A percentile compares a stretch with the other conserved stretches of the same genome.
phyloP scores from a whole-genome alignment of 2,329 filamentous ascomycete genomes.

The Venturiaceae sp. region DNA sequence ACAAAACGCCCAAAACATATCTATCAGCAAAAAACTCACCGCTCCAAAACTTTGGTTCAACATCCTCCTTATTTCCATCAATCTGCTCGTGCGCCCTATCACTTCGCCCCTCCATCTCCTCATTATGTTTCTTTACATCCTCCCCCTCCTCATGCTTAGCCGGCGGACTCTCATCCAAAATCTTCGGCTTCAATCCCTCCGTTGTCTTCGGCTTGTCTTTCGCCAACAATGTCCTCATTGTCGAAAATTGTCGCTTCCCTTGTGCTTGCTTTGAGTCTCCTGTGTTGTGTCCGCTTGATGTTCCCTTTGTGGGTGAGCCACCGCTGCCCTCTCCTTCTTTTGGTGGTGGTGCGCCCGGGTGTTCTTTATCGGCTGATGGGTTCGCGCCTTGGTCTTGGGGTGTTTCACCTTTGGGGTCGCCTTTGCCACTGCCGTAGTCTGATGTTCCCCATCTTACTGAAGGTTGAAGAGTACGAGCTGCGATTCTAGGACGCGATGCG shows the following conservation, averaged over 20 bases:
- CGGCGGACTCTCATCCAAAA: constrained; percentile 27
- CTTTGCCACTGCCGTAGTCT: constrained; percentile 33
- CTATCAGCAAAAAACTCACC: constrained; percentile 17
- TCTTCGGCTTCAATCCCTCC: constrained; percentile 31
- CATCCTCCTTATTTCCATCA: constrained; percentile 30
- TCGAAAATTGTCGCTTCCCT: constrained; percentile 1
- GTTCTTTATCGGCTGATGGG: constrained; percentile 29
- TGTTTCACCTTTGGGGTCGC: constrained; percentile 32
- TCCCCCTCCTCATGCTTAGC: constrained; percentile 17
- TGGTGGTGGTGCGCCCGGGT: constrained; percentile 34
- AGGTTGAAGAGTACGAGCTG: background rate
- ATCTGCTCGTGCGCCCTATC: constrained; percentile 30
- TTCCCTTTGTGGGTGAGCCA: constrained; percentile 18
- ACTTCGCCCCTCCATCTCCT: constrained; percentile 31
- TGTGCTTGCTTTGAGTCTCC: background rate
- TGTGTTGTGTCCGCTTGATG: background rate
- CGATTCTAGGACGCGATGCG: background rate
- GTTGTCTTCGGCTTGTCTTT: constrained; percentile 6
- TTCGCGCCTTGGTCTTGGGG: constrained; percentile 31
- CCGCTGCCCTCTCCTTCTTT: constrained; percentile 27
- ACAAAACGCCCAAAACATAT: background rate
- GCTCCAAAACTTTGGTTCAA: constrained; percentile 27
- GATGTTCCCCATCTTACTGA: background rate
- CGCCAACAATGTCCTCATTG: background rate
- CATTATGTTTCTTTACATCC: constrained; percentile 33